Evolutionary conservation across 1,139 yeast genomes (phyloP).

Genomic region (Scheffersomyces cryptocercus): DNA sequence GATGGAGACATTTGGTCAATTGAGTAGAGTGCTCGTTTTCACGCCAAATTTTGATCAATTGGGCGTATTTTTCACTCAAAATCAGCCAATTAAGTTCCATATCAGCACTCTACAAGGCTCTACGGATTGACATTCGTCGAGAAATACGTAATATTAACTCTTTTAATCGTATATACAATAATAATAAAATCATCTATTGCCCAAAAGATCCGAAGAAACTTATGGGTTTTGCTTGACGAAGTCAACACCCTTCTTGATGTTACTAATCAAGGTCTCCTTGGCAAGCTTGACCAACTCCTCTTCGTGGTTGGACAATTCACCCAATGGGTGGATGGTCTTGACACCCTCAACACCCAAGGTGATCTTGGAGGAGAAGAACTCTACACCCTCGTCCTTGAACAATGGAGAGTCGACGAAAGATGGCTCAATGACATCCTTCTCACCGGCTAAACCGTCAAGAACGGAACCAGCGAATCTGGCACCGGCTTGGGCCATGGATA

Average conservation of each 20-base stretch:
- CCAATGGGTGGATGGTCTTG: constrained; percentile 53
- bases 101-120: too few relatives aligned
- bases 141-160: constrained; percentile 3
- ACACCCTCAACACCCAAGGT: constrained; percentile 61
- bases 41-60: too few relatives aligned
- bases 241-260: constrained; percentile 60
- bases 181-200: too few relatives aligned
- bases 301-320: constrained; percentile 57
- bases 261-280: constrained; percentile 55
- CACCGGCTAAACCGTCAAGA: constrained; percentile 56
- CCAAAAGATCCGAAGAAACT: constrained; percentile 4
- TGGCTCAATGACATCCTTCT: constrained; percentile 49
- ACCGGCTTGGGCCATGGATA: constrained; percentile 97
- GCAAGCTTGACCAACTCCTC: constrained; percentile 56
- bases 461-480: constrained; percentile 71
- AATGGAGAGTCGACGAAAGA: constrained; percentile 49
- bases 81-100: too few relatives aligned
- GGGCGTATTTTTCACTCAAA: too few relatives aligned
- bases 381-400: constrained; percentile 46
- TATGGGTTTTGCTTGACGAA: constrained; percentile 57
- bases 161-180: not conserved
- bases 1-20: too few relatives aligned
- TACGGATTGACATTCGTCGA: too few relatives aligned
- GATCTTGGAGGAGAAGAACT: constrained; percentile 67
- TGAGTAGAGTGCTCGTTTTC: too few relatives aligned